phyloP scores from a whole-genome alignment of 1,284 basidiomycete genomes.

The Trametes versicolor region DNA sequence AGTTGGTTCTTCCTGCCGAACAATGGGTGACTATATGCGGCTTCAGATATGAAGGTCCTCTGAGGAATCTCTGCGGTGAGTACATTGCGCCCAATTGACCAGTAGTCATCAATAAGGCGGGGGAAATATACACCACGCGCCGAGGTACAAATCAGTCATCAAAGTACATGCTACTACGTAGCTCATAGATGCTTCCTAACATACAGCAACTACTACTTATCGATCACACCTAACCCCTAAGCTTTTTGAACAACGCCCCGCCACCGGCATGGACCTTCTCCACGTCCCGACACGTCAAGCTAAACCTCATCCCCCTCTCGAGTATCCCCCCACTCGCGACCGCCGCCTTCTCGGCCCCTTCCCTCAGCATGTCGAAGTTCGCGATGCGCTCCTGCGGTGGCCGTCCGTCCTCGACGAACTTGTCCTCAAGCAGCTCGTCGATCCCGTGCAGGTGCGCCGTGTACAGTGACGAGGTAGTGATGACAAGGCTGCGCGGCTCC shows the following conservation, averaged over 20 bases:
- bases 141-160: too few relatives aligned
- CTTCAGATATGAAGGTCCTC: too few relatives aligned
- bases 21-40: too few relatives aligned
- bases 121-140: too few relatives aligned
- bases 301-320: conserved; percentile 72
- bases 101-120: too few relatives aligned
- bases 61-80: too few relatives aligned
- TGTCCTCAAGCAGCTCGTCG: conserved; percentile 61
- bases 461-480: conserved; percentile 79
- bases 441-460: conserved; percentile 81
- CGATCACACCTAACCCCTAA: conserved; percentile 14
- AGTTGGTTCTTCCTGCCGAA: too few relatives aligned
- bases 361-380: conserved; percentile 63
- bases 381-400: conserved; percentile 51
- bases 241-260: conserved; percentile 34
- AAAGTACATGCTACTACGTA: not conserved
- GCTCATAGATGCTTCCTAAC: not conserved
- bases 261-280: conserved; percentile 57
- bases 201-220: not conserved
- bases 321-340: conserved; percentile 60
- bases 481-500: conserved; percentile 83
- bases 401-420: conserved; percentile 42
- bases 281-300: conserved; percentile 90
- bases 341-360: conserved; percentile 48
- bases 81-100: too few relatives aligned